Evolutionary conservation across 2,329 filamentous ascomycete genomes (phyloP).

Genomic region (Sporothrix pallida): DNA sequence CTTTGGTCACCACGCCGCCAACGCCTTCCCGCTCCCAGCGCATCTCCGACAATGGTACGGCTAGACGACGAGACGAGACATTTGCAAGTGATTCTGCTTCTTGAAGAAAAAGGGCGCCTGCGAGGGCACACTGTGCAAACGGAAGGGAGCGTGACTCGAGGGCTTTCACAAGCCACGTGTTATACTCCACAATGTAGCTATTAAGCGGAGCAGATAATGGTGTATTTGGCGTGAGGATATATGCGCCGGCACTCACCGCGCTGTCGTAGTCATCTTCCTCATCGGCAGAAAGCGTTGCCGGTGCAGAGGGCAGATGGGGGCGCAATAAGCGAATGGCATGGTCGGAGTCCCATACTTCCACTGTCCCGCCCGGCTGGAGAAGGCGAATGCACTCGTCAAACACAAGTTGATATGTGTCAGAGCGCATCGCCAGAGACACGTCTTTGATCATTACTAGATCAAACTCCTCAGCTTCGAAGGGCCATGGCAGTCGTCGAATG

Average conservation of each 20-base stretch:
- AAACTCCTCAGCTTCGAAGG: slow-evolving; percentile 79
- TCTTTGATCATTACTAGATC: slow-evolving; percentile 91
- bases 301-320: slow-evolving; percentile 67
- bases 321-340: slow-evolving; percentile 81
- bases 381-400: slow-evolving; percentile 78
- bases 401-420: slow-evolving; percentile 60
- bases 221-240: slow-evolving; percentile 80
- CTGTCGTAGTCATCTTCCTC: slow-evolving; percentile 65
- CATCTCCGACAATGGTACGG: slow-evolving; percentile 83
- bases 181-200: slow-evolving; percentile 81
- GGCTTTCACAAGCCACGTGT: slow-evolving; percentile 78
- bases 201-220: slow-evolving; percentile 82
- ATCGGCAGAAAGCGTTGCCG: slow-evolving; percentile 40
- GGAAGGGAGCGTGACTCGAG: slow-evolving; percentile 73
- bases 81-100: slow-evolving; percentile 75
- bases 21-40: slow-evolving; percentile 84
- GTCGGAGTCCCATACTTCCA: slow-evolving; percentile 92
- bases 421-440: slow-evolving; percentile 69
- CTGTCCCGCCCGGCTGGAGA: slow-evolving; percentile 74
- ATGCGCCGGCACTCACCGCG: slow-evolving; percentile 75
- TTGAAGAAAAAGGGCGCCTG: slow-evolving; percentile 78
- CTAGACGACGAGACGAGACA: slow-evolving; percentile 75
- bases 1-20: slow-evolving; percentile 65
- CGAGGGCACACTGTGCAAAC: slow-evolving; percentile 76
- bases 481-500: slow-evolving; percentile 74